Percentiles rank a stretch among this genome's conserved stretches.
Evolutionary conservation across 2,329 filamentous ascomycete genomes (phyloP).

Genomic region (Penicillium sp.): DNA sequence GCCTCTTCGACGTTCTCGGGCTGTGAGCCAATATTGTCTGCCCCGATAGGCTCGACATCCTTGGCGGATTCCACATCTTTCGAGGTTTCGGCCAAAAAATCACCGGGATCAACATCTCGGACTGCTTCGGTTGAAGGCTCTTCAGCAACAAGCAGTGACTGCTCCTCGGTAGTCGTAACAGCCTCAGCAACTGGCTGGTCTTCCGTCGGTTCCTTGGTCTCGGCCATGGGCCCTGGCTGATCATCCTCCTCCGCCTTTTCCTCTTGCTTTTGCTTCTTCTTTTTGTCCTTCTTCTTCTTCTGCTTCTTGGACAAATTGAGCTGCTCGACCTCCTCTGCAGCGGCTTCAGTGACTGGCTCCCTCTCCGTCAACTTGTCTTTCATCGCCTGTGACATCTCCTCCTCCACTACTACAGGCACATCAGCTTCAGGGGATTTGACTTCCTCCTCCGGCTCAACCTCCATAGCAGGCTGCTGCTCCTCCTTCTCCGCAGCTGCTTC

Average conservation of each 20-base stretch:
- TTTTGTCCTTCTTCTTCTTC: slow-evolving; percentile 29
- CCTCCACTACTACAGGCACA: slow-evolving; percentile 2
- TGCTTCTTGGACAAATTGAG: slow-evolving; percentile 19
- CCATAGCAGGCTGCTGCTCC: slow-evolving; percentile 7
- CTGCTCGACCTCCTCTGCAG: slow-evolving; percentile 15
- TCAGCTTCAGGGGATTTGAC: slow-evolving; percentile 3
- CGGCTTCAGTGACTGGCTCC: slow-evolving; percentile 6
- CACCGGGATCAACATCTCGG: neutral
- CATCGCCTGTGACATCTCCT: slow-evolving; percentile 2
- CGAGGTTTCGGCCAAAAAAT: neutral
- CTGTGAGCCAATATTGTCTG: slow-evolving; percentile 1
- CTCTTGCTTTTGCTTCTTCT: slow-evolving; percentile 22
- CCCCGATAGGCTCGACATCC: slow-evolving; percentile 4
- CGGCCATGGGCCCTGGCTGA: slow-evolving; percentile 4
- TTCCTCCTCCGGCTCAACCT: slow-evolving; percentile 10
- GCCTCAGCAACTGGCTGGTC: slow-evolving; percentile 10
- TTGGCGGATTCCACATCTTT: slow-evolving; percentile 6
- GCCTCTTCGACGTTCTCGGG: slow-evolving; percentile 10
- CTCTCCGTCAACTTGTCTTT: slow-evolving; percentile 6
- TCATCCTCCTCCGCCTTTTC: slow-evolving; percentile 12
- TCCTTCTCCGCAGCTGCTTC: slow-evolving; percentile 5
- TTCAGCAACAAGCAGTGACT: neutral
- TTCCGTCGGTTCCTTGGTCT: neutral
- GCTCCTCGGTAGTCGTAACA: neutral
- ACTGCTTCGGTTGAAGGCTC: slow-evolving; percentile 3